These are phyloP conservation scores for Casuarina cunninghamiana DNA, from an alignment of 306 rosid genomes.

Conservation along the genomic window DNA sequence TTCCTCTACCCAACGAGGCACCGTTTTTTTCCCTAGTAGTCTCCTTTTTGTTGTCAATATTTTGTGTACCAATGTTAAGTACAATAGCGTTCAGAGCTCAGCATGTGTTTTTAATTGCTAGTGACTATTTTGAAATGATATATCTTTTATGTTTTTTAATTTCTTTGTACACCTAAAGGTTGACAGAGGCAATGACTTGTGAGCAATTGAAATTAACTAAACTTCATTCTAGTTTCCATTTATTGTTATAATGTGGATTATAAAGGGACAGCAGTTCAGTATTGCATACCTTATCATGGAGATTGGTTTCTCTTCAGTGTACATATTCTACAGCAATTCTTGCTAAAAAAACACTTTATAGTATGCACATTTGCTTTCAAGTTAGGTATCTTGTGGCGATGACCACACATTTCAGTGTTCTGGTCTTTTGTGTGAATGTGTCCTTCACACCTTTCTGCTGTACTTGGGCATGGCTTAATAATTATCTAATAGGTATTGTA, in stretches of 20 bases:
- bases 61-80: not conserved
- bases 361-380: not conserved
- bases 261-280: not conserved
- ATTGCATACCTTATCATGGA: not conserved
- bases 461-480: not conserved
- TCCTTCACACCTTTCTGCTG: not conserved
- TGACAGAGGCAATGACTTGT: not conserved
- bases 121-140: not conserved
- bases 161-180: not conserved
- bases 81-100: not conserved
- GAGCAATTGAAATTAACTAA: not conserved
- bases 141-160: not conserved
- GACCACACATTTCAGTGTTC: not conserved
- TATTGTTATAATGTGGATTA: not conserved
- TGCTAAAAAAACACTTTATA: not conserved
- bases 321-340: not conserved
- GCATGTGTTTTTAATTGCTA: not conserved
- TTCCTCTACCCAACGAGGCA: not conserved
- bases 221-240: not conserved
- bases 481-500: slow-evolving; percentile 6
- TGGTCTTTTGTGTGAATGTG: not conserved
- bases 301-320: not conserved
- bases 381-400: not conserved
- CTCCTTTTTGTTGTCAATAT: not conserved
- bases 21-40: not conserved